Evolutionary conservation across 805 yeast genomes (phyloP), one percentile per base, ranked within the genome.

Genomic region (Ogataea angusta): DNA sequence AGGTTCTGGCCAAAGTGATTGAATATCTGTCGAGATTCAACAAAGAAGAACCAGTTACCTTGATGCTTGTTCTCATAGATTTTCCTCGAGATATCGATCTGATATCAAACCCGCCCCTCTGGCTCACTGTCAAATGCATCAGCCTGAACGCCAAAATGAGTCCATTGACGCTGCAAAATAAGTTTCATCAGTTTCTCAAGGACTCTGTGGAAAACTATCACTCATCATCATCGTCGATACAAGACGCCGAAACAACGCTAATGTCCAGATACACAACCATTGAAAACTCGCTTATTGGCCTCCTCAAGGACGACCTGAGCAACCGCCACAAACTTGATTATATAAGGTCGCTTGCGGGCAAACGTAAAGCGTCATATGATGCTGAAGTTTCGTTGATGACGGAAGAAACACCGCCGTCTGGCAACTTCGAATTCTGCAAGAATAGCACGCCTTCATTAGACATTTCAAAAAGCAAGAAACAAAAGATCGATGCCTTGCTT

Each of bases 21-120:
- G 55, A 52, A n/a, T 52, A 54, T 43, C 31, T 55, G 14, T 36
- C 36, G 9, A 37, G 28, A 9, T 51, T 46, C 34, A 46, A 47
- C 27, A 32, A 38, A 5, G 36, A 27, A 4, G 14, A 26, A 3
- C 45, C 49, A 3, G 51, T 48, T 6, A 22, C 45, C 2, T 15
- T 57, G 12, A 25, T 53, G 18, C 21, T 56, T 12, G n/a, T 44
- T 19, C 31, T 47, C 10, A 7, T 38, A 12, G 32, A 38, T 23
- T 33, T 42, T 9, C 27, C 41, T 7, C 14, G 15, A 9, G 12
- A 3, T 6, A 30, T 32, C 4, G 25, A 23, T 14, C 13, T 36
- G 9, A 16, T 34, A 13, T 5, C 35, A 7, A 16, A 23, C 18
- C 26, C 30, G 3, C 48, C 48, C 3, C 7, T 23, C 2, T 44